Evolutionary conservation across 257 asterid genomes (phyloP).

Genomic region (Gentiana macrophylla): DNA sequence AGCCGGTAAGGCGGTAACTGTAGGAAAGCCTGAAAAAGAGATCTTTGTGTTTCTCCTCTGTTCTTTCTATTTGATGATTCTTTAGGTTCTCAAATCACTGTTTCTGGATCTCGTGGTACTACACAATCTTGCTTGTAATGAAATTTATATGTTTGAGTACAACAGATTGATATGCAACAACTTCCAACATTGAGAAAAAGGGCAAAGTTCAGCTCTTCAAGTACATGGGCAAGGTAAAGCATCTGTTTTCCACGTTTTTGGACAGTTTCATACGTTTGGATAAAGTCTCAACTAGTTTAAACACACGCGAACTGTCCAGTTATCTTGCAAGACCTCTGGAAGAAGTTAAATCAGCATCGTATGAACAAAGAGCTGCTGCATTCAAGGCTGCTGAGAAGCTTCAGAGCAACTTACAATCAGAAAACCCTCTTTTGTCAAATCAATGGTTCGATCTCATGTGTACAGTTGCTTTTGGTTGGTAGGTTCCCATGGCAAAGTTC

Average conservation of each 20-base stretch:
- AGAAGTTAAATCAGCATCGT: conserved; percentile 63
- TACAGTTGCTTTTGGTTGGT: conserved; percentile 97
- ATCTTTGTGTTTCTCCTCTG: no score
- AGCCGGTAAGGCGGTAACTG: no score
- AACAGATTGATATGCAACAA: conserved; percentile 38
- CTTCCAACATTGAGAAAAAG: conserved; percentile 40
- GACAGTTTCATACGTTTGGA: not conserved
- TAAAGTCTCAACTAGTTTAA: conserved; percentile 5
- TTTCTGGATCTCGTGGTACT: no score
- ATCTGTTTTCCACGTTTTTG: not conserved
- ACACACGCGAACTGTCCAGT: conserved; percentile 24
- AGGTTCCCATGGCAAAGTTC: conserved; percentile 16
- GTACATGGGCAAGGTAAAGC: conserved; percentile 48
- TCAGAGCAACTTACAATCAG: conserved; percentile 44
- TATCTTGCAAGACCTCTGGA: conserved; percentile 78
- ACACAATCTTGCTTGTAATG: no score
- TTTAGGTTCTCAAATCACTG: no score
- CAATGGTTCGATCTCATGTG: conserved; percentile 93
- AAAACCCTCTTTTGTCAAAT: conserved; percentile 55
- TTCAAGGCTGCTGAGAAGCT: conserved; percentile 55
- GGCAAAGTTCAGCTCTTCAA: conserved; percentile 40
- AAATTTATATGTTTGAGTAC: conserved; percentile 1
- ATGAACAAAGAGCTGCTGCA: conserved; percentile 49
- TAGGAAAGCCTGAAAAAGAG: no score
- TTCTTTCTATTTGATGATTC: no score